These are phyloP conservation scores for Aegilops tauschii DNA, from an alignment of 176 grass and related monocot species.

Conservation along the genomic window DNA sequence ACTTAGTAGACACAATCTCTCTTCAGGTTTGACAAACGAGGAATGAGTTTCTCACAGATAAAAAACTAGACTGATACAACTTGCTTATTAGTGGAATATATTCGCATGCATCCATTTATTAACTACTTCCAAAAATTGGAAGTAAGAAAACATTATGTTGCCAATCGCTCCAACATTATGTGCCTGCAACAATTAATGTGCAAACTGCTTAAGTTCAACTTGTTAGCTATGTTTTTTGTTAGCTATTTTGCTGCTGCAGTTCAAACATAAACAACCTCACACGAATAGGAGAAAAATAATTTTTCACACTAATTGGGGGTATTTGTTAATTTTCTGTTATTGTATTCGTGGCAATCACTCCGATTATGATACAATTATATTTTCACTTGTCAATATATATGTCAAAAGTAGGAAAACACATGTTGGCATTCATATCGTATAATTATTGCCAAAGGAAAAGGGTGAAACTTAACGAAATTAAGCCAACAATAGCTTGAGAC, in stretches of 20 bases:
- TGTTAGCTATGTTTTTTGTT: too few species aligned
- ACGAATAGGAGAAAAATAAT: too few species aligned
- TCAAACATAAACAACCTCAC: too few species aligned
- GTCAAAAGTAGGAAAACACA: background rate
- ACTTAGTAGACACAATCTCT: background rate
- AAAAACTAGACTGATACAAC: background rate
- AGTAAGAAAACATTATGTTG: background rate
- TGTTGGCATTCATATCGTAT: background rate
- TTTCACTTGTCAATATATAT: background rate
- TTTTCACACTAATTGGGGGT: background rate
- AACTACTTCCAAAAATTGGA: background rate
- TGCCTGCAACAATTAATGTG: background rate
- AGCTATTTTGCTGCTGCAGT: too few species aligned
- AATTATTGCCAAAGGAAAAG: background rate
- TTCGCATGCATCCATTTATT: background rate
- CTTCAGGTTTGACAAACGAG: background rate
- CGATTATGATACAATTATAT: background rate
- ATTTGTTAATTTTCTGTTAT: background rate
- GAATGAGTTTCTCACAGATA: background rate
- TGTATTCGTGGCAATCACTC: background rate
- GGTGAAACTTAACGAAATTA: background rate
- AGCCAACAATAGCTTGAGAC: background rate
- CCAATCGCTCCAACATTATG: background rate
- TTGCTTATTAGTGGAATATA: background rate
- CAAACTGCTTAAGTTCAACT: background rate